phyloP scores from a whole-genome alignment of 331 rosid species.

The Acacia pycnantha region DNA sequence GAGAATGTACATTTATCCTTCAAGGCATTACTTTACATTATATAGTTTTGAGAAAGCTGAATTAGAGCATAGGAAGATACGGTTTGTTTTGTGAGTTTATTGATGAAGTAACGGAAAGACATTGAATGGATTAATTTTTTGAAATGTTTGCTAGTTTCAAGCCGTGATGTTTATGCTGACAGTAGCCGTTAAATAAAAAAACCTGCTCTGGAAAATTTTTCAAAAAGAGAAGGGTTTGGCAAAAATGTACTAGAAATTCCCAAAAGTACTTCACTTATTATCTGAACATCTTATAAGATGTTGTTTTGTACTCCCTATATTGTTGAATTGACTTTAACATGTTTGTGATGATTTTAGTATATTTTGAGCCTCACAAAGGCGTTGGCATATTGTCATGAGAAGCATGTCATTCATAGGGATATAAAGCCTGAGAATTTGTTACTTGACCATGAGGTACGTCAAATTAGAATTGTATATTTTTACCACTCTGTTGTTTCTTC shows the following conservation, averaged over 20 bases:
- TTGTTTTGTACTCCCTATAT: not conserved
- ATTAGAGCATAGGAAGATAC: not conserved
- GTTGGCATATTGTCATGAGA: constrained; percentile 85
- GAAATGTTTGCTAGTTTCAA: not conserved
- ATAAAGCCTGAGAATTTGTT: constrained; percentile 91
- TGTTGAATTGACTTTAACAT: constrained; percentile 1
- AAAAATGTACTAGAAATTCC: not conserved
- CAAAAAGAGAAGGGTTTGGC: not conserved
- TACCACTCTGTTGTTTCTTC: not conserved
- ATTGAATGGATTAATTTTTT: not conserved
- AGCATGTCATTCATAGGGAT: constrained; percentile 88
- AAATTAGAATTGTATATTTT: not conserved
- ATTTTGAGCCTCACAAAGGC: constrained; percentile 82
- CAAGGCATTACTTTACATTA: not conserved
- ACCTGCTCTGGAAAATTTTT: not conserved
- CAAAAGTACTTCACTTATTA: not conserved
- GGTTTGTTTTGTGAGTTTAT: not conserved
- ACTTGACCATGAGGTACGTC: constrained; percentile 78
- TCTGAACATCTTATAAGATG: not conserved
- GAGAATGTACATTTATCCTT: not conserved
- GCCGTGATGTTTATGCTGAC: constrained; percentile 6
- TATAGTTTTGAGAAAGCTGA: not conserved
- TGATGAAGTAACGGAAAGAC: not conserved
- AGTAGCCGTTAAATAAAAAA: not conserved
- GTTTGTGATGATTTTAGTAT: constrained; percentile 48